Evolutionary conservation across 1,139 yeast genomes (phyloP), one percentile per base, ranked within the genome.

Genomic region (Starmera stellimalicola): DNA sequence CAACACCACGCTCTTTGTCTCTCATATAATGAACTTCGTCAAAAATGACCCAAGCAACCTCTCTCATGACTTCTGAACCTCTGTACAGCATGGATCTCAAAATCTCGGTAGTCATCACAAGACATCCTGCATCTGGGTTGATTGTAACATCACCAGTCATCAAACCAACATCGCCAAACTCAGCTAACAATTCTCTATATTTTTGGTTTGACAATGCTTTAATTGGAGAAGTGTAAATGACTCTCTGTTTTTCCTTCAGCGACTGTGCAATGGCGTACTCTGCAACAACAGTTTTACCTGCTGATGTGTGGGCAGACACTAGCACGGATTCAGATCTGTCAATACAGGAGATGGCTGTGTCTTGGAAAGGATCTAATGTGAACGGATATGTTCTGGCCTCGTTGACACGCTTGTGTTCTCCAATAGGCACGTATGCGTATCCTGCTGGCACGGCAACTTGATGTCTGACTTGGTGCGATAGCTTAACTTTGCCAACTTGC

Each of bases 231-330:
- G 99, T 91, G 54, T 91, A 91, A 41, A 91, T 91, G 34, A 91
- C 95, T 59, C 95, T 76, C 54, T 91, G 95, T 61, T 85, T 87
- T 36, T 84, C 87, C 48, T 87, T 65, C 42, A 85, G 63, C 11
- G 95, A 84, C 63, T 87, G 94, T 2, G 98, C 97, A 62, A 91
- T 91, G 28, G 98, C 97, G 52, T 91, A 93, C 54, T 91, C 99
- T 0, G 99, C 99, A 33, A 91, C 98, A 31, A 93, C 99, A 0
- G 99, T 91, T 55, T 91, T 91, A 63, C 99, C 99, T 7, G 98
- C 98, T 20, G 97, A 88, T 0, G 98, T 88, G 53, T 91, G 99
- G 0, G 99, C 99, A 17, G 97, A 88, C 3, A 91, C 97, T 48
- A 91, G 70, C 8, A 91, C 99, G n/a, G 95, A 81, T 55, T 91